Percentiles rank a stretch among this genome's conserved stretches.
These are phyloP conservation scores for Quercus wislizeni DNA, from an alignment of 306 rosid genomes.

Conservation along the genomic window DNA sequence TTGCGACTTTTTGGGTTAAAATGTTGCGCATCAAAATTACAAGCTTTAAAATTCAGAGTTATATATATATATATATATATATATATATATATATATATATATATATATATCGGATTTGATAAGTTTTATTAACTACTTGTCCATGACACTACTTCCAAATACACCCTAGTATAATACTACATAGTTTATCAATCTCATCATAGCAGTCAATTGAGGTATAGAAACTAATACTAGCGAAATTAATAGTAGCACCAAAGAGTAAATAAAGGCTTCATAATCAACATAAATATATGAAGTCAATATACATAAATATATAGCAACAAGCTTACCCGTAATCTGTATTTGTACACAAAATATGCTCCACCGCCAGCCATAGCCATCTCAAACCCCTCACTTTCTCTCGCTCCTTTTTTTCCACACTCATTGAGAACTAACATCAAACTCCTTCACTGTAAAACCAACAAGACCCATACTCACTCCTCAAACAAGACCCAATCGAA, in stretches of 20 bases:
- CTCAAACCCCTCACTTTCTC: too few species aligned
- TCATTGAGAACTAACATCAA: too few species aligned
- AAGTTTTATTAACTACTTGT: not conserved
- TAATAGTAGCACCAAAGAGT: not conserved
- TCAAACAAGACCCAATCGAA: too few species aligned
- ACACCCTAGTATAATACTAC: too few species aligned
- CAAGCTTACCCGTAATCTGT: slow-evolving; percentile 88
- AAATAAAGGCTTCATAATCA: not conserved
- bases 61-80: too few species aligned
- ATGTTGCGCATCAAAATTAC: not conserved
- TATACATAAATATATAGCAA: slow-evolving; percentile 9
- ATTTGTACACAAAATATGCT: slow-evolving; percentile 90
- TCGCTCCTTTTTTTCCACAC: too few species aligned
- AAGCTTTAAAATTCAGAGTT: not conserved
- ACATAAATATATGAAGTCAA: not conserved
- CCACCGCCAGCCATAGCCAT: slow-evolving; percentile 75
- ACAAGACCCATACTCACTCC: too few species aligned
- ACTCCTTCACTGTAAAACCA: too few species aligned
- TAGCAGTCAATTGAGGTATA: not conserved
- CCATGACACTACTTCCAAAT: not conserved
- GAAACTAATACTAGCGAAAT: not conserved
- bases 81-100: not conserved
- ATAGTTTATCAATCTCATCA: too few species aligned
- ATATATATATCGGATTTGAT: too few species aligned
- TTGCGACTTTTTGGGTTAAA: not conserved